Evolutionary conservation across 140 eudicot genomes (phyloP).

Genomic region (Flaveria floridana): DNA sequence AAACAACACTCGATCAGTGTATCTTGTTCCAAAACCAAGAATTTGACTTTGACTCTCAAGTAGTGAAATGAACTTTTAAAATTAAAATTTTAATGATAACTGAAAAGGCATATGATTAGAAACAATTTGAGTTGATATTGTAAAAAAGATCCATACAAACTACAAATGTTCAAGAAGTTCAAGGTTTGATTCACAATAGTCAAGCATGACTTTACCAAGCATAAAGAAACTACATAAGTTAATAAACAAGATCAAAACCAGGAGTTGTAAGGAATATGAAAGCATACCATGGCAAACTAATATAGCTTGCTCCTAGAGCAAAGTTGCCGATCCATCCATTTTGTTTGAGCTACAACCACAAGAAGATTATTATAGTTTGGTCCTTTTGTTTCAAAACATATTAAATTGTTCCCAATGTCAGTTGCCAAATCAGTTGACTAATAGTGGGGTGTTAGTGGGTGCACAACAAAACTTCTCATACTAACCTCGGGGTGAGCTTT

Average conservation of each 20-base stretch:
- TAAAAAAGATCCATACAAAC: conserved; percentile 10
- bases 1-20: too few relatives aligned
- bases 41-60: neutral
- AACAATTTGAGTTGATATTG: neutral
- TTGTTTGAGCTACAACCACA: conserved; percentile 78
- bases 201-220: conserved; percentile 9
- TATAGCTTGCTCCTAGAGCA: conserved; percentile 93
- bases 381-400: neutral
- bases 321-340: conserved; percentile 99
- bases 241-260: neutral
- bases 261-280: conserved; percentile 24
- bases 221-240: neutral
- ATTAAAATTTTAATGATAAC: neutral
- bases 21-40: neutral
- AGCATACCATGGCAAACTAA: conserved; percentile 81
- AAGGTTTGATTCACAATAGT: conserved; percentile 16
- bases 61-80: neutral
- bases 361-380: neutral
- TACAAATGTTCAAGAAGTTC: neutral
- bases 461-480: neutral
- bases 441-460: neutral
- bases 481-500: neutral
- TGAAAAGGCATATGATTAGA: neutral
- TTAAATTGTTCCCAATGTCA: neutral
- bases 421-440: neutral